Base-by-base conservation (phyloP, 2,329 filamentous ascomycete genomes). In the Hypoxylon sp. region DNA sequence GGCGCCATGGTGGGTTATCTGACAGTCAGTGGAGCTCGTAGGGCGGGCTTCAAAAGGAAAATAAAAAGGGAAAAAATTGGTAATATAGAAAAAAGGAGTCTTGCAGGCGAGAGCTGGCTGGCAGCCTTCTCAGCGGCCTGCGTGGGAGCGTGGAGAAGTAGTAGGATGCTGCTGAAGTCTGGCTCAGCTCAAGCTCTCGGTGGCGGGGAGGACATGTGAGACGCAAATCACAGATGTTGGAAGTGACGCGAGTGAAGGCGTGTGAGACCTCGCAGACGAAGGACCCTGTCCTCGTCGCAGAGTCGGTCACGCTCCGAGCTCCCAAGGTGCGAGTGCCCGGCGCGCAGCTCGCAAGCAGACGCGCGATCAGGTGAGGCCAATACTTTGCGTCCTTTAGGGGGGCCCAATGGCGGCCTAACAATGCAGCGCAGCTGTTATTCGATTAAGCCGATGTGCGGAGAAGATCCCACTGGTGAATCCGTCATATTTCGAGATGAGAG, bases 1-100 rank as follows among this genome's bases (percentile, higher is more conserved):
- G 65, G 54, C 38, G 62, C 62, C 65, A 69, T 69, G 23, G 24
- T 60, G 27, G 29, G 50, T 53, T 38, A 37, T 11, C 26, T 57
- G 48, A 48, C 55, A 59, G 56, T 54, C 60, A 47, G 27, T 48
- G 57, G 27, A 51, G 57, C 60, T 54, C 40, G n/a, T 41, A 48
- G 33, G 33, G 43, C 18, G 17, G 46, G 37, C 43, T 49, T 31
- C 29, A 50, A 38, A 43, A 40, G 29, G 10, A 6, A 23, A 24
- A 42, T 13, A 27, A 24, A 42, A 42, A 2, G 17, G 17, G 27
- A 24, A 8, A 15, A 37, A 23, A 40, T n/a, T n/a, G n/a, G n/a
- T n/a, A n/a, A n/a, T n/a, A n/a, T n/a, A n/a, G 3, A 13, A 23
- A 21, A 23, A 23, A 23, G 3, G 7, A 7, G 10, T 23, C 11